Evolutionary conservation across 345 rosid species (phyloP).

Genomic region (Moringa oleifera): DNA sequence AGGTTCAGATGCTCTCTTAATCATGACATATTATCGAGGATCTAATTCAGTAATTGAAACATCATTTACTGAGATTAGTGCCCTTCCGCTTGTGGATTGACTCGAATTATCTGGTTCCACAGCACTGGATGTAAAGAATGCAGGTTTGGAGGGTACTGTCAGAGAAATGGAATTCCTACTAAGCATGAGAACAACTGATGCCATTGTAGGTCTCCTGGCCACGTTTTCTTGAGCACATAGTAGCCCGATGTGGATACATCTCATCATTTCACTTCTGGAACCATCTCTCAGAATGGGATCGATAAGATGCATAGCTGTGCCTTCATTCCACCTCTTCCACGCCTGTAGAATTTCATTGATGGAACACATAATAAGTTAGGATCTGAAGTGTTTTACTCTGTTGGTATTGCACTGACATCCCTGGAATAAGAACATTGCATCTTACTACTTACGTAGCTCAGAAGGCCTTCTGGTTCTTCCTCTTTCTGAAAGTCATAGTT

Average conservation of each 20-base stretch:
- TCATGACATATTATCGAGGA: too few relatives aligned
- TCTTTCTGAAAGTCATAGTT: not conserved
- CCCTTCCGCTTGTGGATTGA: too few relatives aligned
- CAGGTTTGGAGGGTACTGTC: constrained; percentile 34
- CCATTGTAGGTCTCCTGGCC: constrained; percentile 35
- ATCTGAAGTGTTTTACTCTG: too few relatives aligned
- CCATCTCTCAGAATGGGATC: constrained; percentile 20
- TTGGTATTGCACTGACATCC: not conserved
- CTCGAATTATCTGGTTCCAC: too few relatives aligned
- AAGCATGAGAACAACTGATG: constrained; percentile 32
- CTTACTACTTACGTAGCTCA: constrained; percentile 26
- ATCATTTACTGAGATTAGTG: too few relatives aligned
- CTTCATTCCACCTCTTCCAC: constrained; percentile 43
- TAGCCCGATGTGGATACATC: constrained; percentile 41
- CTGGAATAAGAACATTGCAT: not conserved
- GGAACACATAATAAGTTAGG: too few relatives aligned
- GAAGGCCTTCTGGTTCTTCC: constrained; percentile 10
- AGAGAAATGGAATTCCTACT: constrained; percentile 27
- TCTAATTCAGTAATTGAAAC: too few relatives aligned
- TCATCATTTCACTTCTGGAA: constrained; percentile 22
- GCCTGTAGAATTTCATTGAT: constrained; percentile 21
- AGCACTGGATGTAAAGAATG: too few relatives aligned
- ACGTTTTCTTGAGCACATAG: constrained; percentile 46
- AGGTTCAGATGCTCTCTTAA: too few relatives aligned
- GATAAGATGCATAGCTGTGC: constrained; percentile 16